Evolutionary conservation across 257 asterid genomes (phyloP).

Genomic region (Przewalskia tangutica): DNA sequence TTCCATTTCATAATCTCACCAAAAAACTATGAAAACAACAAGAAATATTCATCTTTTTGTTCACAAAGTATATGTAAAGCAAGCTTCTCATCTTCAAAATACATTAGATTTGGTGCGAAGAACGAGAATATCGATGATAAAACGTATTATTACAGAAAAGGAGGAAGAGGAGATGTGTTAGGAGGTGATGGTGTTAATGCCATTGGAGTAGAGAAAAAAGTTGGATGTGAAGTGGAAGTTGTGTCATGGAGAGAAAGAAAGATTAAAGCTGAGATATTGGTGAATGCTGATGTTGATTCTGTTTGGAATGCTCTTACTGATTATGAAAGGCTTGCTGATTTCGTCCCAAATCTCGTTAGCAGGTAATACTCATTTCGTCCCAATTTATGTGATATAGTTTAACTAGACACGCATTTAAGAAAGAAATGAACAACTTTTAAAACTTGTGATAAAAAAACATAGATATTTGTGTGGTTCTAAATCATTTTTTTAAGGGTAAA

Average conservation of each 20-base stretch:
- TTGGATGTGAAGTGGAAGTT: conserved; percentile 74
- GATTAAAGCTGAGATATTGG: conserved; percentile 60
- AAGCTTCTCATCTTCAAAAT: background rate
- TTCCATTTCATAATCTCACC: background rate
- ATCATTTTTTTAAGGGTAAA: no score
- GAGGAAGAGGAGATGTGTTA: background rate
- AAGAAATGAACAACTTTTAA: no score
- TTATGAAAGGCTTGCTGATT: conserved; percentile 92
- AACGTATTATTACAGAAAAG: background rate
- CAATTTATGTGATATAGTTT: no score
- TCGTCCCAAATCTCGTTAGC: conserved; percentile 83
- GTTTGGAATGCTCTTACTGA: conserved; percentile 89
- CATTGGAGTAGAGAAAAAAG: conserved; percentile 18
- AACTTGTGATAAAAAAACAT: no score
- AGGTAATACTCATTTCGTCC: conserved; percentile 25
- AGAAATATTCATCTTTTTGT: background rate
- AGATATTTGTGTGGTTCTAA: no score
- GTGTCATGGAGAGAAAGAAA: conserved; percentile 88
- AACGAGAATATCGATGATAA: background rate
- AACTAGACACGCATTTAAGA: no score
- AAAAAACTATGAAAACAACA: background rate
- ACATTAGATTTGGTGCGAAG: background rate
- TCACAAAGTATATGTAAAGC: background rate
- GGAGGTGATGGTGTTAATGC: background rate
- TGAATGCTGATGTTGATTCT: conserved; percentile 57